Conservation (phyloP, 257 asterid species). For the Solanum lignicaule region DNA sequence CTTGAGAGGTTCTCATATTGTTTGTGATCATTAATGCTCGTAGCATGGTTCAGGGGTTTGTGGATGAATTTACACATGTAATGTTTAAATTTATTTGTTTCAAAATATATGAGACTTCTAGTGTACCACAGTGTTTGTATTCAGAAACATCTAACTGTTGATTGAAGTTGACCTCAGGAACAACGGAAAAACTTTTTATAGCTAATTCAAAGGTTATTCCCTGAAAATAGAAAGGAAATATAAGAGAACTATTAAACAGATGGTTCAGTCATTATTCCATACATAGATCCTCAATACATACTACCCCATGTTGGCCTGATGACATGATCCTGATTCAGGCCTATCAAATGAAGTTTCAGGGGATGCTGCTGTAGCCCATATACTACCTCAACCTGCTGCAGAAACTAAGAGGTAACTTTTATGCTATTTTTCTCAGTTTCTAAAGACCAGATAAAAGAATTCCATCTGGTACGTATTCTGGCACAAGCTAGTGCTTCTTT, state of each 20-base stretch:
- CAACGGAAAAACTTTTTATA: background rate
- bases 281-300: background rate
- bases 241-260: background rate
- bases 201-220: background rate
- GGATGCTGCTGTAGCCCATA: slow-evolving; percentile 35
- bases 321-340: slow-evolving; percentile 23
- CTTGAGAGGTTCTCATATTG: background rate
- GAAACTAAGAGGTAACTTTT: slow-evolving; percentile 62
- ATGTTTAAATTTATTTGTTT: background rate
- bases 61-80: background rate
- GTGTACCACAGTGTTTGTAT: background rate
- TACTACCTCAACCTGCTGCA: slow-evolving; percentile 75
- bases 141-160: background rate
- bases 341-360: slow-evolving; percentile 33
- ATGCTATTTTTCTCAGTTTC: background rate
- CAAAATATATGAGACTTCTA: background rate
- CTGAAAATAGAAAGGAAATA: background rate
- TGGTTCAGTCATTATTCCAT: background rate
- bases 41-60: background rate
- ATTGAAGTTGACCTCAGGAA: background rate
- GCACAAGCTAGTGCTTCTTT: background rate
- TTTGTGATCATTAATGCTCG: background rate
- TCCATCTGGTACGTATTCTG: background rate
- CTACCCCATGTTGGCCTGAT: slow-evolving; percentile 2
- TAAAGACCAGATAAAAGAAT: background rate